Base-by-base conservation (phyloP, 148 eudicot species). In the Persicaria tinctoria region DNA sequence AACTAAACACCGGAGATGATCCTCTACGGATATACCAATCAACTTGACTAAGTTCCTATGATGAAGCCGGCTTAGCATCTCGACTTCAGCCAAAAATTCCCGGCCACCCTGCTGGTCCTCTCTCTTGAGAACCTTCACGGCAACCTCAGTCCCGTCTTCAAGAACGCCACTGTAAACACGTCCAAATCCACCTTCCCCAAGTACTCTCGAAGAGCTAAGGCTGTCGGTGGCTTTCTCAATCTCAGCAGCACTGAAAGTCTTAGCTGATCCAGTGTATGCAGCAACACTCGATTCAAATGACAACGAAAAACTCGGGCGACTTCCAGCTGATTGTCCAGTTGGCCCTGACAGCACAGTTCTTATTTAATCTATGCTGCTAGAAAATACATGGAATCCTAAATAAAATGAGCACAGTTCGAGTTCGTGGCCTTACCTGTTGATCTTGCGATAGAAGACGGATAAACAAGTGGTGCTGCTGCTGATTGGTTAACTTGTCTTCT, bases 181-280 rank as follows among this genome's bases (percentile, higher is more conserved):
- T 50, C 98, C 98, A 81, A 93, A 93, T 5, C 98, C 98, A 70
- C 98, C 98, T 83, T 93, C 98, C 64, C 98, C 98, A 3, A 93
- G 78, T 72, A 91, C 74, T 80, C 84, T 87, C 27, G 83, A 74
- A 16, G 83, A 82, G 75, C 77, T 83, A 68, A 93, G 89, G 82
- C 81, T 83, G 77, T 89, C 93, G 1, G 98, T 93, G 47, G 98
- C 98, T 68, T 74, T 84, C 81, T 89, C 85, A 49, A 93, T 82
- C 69, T 93, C 93, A 74, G 68, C 82, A 51, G 86, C 78, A 69
- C 83, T 87, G 80, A 91, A 93, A 6, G 90, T 91, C 79, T 82
- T 93, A 45, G 92, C 90, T 56, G 95, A 87, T 72, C 97, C 97
- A 23, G 84, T 82, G 74, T 90, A 92, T 48, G 86, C 78, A 48